A percentile compares a stretch with the other conserved stretches of the same genome.
Conservation (phyloP, 2,329 filamentous ascomycete species). For the Pseudogymnoascus sp. region DNA sequence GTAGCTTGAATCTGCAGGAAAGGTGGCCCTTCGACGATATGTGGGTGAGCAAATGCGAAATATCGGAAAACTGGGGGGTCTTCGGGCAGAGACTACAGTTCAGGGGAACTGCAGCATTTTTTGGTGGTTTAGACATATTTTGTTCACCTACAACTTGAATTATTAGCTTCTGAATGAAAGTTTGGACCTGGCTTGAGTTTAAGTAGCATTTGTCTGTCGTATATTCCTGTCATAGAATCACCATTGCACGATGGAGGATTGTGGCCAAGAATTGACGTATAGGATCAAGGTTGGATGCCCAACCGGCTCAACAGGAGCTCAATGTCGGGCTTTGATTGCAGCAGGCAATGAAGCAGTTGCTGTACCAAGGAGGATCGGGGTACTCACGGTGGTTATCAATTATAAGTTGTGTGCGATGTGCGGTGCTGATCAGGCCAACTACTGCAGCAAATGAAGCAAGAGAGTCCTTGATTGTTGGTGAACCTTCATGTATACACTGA, state of each 20-base stretch:
- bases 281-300: neutral
- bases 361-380: neutral
- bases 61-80: conserved; percentile 73
- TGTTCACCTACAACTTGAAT: neutral
- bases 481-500: neutral
- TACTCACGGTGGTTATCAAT: conserved; percentile 1
- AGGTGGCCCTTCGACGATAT: conserved; percentile 89
- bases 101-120: conserved; percentile 48
- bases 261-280: too few relatives aligned
- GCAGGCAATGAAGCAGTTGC: neutral
- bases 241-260: neutral
- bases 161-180: neutral
- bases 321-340: neutral
- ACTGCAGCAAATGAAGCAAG: conserved; percentile 5
- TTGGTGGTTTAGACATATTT: conserved; percentile 12
- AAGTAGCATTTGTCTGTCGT: neutral
- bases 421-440: neutral
- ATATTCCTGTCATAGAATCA: neutral
- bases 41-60: conserved; percentile 87
- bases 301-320: neutral
- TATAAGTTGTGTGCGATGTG: neutral
- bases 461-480: neutral
- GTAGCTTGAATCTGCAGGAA: conserved; percentile 72
- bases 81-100: conserved; percentile 78
- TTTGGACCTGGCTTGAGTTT: neutral